Evolutionary conservation across 176 grass and related monocot species (phyloP), one percentile per base, ranked within the genome.

Genomic region (Leersia perrieri): DNA sequence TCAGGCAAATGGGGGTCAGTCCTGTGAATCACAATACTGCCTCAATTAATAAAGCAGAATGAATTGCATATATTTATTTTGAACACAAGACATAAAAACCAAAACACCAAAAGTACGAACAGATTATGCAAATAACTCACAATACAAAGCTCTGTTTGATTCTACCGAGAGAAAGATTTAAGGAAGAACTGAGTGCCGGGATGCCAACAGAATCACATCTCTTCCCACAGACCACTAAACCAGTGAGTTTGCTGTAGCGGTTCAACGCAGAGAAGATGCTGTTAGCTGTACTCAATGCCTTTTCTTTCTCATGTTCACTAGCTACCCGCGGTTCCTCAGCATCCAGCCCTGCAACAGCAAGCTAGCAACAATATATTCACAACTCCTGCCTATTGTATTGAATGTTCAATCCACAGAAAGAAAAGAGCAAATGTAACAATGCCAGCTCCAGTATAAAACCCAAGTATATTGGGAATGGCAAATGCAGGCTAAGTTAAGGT

Each of bases 91-190:
- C 7, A 81, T 35, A 27, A 28, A 72, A 41, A 18, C 67, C 22
- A 36, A 23, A 13, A 62, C 61, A 82, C 66, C 64, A 26, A 85
- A 74, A 71, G 58, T 33, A 71, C 14, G 23, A 77, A 62, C 38
- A 89, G 55, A 85, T 81, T 84, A 42, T 51, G 14, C 44, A 83
- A 87, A 89, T 47, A 88, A 99, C 96, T 99, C 92, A 99, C 96
- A 99, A 82, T 82, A 99, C 81, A 91, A 99, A 99, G 80, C 90
- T 93, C 31, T 99, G 89, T 84, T 99, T 99, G 84, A 99, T 99
- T 99, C 96, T 94, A 95, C 93, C 90, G 42, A 99, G 96, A 81
- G 92, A 90, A 49, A 95, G 86, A 75, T 82, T 82, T 76, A 99
- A 85, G 4, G 88, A 99, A 33, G 96, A 95, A 75, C 86, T 93